Base-by-base conservation (phyloP, 129 eudicot genomes). In the Lactuca sativa region DNA sequence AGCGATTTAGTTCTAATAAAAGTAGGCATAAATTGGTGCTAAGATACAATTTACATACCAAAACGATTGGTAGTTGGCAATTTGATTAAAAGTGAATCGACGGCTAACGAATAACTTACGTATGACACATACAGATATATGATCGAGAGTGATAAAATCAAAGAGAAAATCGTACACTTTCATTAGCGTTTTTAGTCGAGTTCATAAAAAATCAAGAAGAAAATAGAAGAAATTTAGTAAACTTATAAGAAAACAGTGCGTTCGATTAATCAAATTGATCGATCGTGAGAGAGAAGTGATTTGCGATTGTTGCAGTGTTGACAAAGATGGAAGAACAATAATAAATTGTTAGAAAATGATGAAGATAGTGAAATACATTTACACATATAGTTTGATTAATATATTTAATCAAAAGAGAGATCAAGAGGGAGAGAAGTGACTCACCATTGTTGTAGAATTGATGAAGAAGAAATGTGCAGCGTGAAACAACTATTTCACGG, bases 361-460 rank as follows among this genome's bases (percentile, higher is more conserved):
- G 44, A 4, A 5, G 43, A n/a, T n/a, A n/a, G n/a, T n/a, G n/a
- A n/a, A n/a, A n/a, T n/a, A n/a, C n/a, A n/a, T n/a, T n/a, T n/a
- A n/a, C n/a, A n/a, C n/a, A n/a, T n/a, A n/a, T n/a, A n/a, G n/a
- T n/a, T n/a, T n/a, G n/a, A n/a, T n/a, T n/a, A n/a, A n/a, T n/a
- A n/a, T n/a, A n/a, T n/a, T n/a, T n/a, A n/a, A n/a, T 41, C 47
- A 13, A 70, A 0, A 1, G 51, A 58, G 14, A 18, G 37, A 53
- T 31, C 17, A 12, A 69, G 43, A 58, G 14, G 41, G 33, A 64
- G 59, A 74, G 8, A n/a, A n/a, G 31, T 15, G 58, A 52, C 58
- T 67, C 64, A 77, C 81, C 81, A 77, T 77, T 77, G 70, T 76
- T 40, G 51, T n/a, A 37, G 41, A 12, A 55, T 32, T 52, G 68